Evolutionary conservation across 495 filamentous ascomycete species (phyloP).

Genomic region (Podospora appendiculata): DNA sequence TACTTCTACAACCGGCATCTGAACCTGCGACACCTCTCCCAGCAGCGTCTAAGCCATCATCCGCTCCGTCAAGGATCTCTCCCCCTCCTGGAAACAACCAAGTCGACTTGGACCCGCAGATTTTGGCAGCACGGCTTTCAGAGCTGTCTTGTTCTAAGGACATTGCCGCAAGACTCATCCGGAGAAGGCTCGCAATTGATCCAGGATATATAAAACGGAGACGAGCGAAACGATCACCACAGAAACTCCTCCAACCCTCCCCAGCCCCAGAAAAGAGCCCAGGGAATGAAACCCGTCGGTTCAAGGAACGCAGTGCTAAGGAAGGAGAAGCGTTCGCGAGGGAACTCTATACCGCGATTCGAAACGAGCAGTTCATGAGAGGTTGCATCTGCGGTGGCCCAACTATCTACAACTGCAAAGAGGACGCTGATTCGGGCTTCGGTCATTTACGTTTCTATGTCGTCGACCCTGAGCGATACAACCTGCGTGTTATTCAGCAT

Average conservation of each 20-base stretch:
- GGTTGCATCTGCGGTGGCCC: slow-evolving; percentile 16
- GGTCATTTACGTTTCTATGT: slow-evolving; percentile 26
- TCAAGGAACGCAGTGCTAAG: slow-evolving; percentile 5
- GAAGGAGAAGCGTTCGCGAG: slow-evolving; percentile 16
- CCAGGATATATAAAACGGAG: neutral
- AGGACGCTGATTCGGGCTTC: slow-evolving; percentile 11
- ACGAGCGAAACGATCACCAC: neutral
- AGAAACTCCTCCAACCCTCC: neutral
- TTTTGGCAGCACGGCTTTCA: neutral
- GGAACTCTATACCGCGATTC: slow-evolving; percentile 15
- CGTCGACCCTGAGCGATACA: neutral
- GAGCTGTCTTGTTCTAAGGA: no score
- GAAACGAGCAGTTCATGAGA: slow-evolving; percentile 20
- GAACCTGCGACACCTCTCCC: no score
- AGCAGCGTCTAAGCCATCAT: no score
- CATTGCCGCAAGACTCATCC: no score
- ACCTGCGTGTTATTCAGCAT: slow-evolving; percentile 17
- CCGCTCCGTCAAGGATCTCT: no score
- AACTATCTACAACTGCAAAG: slow-evolving; percentile 12
- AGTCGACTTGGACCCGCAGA: neutral
- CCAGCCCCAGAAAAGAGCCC: neutral
- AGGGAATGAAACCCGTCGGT: slow-evolving; percentile 3
- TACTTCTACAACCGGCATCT: no score
- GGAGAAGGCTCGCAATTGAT: neutral
- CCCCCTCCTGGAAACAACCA: neutral